phyloP scores from a whole-genome alignment of 148 eudicot genomes.

The Polygonum maritimum region DNA sequence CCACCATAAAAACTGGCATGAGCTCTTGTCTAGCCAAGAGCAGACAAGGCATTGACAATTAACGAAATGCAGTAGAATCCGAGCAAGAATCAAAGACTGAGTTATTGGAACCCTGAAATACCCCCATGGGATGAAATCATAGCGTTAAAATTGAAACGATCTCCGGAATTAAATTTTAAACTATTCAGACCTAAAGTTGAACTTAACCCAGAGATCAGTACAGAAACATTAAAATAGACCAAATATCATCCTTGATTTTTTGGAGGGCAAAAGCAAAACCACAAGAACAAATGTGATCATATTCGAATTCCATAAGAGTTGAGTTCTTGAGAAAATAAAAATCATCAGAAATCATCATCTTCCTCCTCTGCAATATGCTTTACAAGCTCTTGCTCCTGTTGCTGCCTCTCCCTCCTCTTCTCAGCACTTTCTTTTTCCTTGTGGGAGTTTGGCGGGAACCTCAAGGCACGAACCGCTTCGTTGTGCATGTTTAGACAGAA shows the following conservation, averaged over 20 bases:
- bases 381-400: slow-evolving; percentile 95
- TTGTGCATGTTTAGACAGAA: slow-evolving; percentile 96
- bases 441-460: slow-evolving; percentile 85
- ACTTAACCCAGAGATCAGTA: neutral
- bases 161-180: neutral
- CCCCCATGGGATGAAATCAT: neutral
- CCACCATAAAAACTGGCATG: too few species aligned
- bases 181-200: neutral
- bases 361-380: slow-evolving; percentile 95
- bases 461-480: slow-evolving; percentile 80
- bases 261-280: neutral
- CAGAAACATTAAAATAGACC: neutral
- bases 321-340: neutral
- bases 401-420: slow-evolving; percentile 95
- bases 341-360: slow-evolving; percentile 82
- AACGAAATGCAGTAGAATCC: too few species aligned
- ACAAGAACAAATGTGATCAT: too few species aligned
- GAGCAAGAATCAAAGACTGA: too few species aligned
- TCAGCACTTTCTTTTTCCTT: slow-evolving; percentile 94
- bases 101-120: neutral
- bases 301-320: too few species aligned
- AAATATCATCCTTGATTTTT: neutral
- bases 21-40: too few species aligned
- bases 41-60: too few species aligned
- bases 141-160: neutral